Conservation (phyloP, 345 rosid species). For the Lepidium sativum region DNA sequence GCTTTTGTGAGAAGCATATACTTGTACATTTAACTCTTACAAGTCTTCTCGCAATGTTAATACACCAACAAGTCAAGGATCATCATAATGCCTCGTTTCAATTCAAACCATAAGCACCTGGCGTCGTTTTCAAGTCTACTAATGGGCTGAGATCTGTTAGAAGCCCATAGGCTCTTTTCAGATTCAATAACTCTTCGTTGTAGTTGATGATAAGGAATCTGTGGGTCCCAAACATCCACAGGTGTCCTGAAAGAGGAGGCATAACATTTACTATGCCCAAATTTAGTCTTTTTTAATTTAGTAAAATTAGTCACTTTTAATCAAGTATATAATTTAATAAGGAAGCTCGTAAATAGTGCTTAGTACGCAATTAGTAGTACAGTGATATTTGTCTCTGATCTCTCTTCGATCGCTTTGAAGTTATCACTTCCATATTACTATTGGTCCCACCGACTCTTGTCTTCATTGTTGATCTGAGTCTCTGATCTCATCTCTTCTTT, state of each 20-base stretch:
- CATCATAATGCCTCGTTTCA: background rate
- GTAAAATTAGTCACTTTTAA: background rate
- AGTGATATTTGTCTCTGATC: conserved; percentile 19
- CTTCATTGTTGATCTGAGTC: conserved; percentile 25
- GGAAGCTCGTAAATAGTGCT: background rate
- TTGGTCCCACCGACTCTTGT: conserved; percentile 32
- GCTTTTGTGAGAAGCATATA: background rate
- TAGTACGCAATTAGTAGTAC: background rate
- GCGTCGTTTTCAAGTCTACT: background rate
- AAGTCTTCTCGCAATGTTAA: background rate
- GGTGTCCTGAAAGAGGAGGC: conserved; percentile 14
- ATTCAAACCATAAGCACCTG: background rate
- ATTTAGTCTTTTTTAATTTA: background rate
- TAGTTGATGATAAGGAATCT: conserved; percentile 6
- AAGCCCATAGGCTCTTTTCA: background rate
- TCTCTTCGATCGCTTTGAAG: background rate
- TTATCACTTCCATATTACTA: conserved; percentile 19
- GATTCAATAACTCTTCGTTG: background rate
- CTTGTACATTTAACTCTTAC: background rate
- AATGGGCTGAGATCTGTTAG: conserved; percentile 11
- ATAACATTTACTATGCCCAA: background rate
- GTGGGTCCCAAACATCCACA: conserved; percentile 10
- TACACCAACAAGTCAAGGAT: background rate
- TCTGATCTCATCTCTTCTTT: conserved; percentile 12
- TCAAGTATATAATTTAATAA: background rate